These are phyloP conservation scores for Detonula confervacea DNA, from an alignment of 352 stramenopile genomes.

Conservation along the genomic window DNA sequence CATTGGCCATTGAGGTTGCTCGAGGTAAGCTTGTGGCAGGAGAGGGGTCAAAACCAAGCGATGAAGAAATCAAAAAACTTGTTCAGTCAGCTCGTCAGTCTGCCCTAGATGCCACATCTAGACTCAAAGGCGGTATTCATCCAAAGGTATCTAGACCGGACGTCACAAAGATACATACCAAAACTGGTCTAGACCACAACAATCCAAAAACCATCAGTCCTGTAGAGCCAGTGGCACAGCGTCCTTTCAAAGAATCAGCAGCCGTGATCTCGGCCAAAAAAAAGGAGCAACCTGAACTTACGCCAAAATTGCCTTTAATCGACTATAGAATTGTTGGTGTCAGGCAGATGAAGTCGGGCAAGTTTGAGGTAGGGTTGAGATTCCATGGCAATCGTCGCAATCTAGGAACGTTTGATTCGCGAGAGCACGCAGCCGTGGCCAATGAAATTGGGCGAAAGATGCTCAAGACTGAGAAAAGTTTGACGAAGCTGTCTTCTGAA, in stretches of 20 bases:
- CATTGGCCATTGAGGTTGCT: conserved; percentile 6
- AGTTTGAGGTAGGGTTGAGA: neutral
- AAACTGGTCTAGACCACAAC: too few species aligned
- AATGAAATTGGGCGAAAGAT: conserved; percentile 18
- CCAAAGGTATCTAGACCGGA: too few species aligned
- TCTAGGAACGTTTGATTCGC: conserved; percentile 2
- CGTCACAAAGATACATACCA: too few species aligned
- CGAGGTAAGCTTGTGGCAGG: neutral
- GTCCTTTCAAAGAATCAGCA: neutral
- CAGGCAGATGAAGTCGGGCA: neutral
- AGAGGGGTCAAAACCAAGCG: neutral
- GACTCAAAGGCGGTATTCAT: neutral
- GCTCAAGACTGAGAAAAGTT: conserved; percentile 6
- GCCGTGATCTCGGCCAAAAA: neutral
- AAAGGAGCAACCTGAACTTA: neutral
- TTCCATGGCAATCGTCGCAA: neutral
- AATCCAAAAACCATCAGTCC: neutral
- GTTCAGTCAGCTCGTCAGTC: neutral
- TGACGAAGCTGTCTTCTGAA: neutral
- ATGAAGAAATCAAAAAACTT: neutral
- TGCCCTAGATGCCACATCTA: neutral
- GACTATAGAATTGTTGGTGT: neutral
- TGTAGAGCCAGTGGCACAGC: neutral
- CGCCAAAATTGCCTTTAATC: neutral
- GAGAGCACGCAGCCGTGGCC: conserved; percentile 8